phyloP scores from a whole-genome alignment of 495 filamentous ascomycete species.

The Penicillium herquei region DNA sequence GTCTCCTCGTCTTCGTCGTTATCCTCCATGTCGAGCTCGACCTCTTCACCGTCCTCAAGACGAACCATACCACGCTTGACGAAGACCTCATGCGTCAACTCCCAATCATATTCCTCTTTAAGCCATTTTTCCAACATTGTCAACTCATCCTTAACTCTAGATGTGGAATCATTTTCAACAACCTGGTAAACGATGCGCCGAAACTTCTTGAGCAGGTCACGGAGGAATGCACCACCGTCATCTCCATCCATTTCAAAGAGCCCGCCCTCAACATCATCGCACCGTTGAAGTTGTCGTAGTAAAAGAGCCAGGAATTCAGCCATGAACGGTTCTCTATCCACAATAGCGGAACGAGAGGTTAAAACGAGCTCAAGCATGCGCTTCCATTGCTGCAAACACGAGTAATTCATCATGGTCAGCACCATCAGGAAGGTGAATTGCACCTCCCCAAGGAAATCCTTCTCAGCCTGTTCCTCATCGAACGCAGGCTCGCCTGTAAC shows the following conservation, averaged over 20 bases:
- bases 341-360: constrained; percentile 61
- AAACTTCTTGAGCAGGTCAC: constrained; percentile 53
- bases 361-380: constrained; percentile 68
- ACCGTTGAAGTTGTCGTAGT: constrained; percentile 67
- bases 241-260: constrained; percentile 53
- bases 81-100: constrained; percentile 53
- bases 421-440: constrained; percentile 84
- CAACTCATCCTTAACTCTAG: constrained; percentile 49
- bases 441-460: constrained; percentile 75
- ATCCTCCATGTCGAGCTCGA: constrained; percentile 73
- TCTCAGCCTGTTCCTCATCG: constrained; percentile 27
- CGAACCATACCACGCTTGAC: constrained; percentile 63
- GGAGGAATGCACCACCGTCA: constrained; percentile 55
- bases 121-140: constrained; percentile 57
- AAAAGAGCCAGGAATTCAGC: constrained; percentile 59
- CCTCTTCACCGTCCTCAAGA: constrained; percentile 74
- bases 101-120: constrained; percentile 61
- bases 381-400: constrained; percentile 89
- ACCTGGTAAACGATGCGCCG: constrained; percentile 43
- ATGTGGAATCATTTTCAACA: constrained; percentile 26
- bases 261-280: constrained; percentile 64
- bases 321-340: constrained; percentile 57
- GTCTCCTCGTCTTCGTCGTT: constrained; percentile 80
- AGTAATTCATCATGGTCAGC: constrained; percentile 77
- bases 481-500: constrained; percentile 11